These are phyloP conservation scores for Baeospora myosura DNA, from an alignment of 1,284 basidiomycete species.

Conservation along the genomic window DNA sequence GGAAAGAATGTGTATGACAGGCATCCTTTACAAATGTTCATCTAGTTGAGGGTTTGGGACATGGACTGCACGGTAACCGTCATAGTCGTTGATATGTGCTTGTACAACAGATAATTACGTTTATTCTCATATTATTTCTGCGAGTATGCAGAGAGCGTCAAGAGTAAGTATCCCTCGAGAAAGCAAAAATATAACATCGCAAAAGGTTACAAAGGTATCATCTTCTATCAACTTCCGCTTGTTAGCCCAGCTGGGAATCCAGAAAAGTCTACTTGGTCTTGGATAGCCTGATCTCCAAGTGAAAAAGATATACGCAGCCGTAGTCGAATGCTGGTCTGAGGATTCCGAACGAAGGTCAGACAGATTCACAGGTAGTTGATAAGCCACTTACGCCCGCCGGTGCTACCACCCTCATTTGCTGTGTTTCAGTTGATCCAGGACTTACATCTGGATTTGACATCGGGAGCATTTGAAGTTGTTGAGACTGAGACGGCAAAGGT, in stretches of 20 bases:
- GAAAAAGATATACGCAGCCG: conserved; percentile 80
- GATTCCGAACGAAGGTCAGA: conserved; percentile 9
- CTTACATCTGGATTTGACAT: conserved; percentile 83
- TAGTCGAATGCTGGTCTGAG: conserved; percentile 75
- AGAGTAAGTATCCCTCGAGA: too few relatives aligned
- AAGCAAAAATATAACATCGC: too few relatives aligned
- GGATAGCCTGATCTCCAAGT: conserved; percentile 60
- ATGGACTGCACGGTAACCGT: too few relatives aligned
- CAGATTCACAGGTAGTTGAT: conserved; percentile 1
- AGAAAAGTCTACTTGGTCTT: conserved; percentile 93
- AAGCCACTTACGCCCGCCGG: conserved; percentile 70
- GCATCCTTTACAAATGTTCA: conserved; percentile 77
- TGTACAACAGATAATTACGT: too few relatives aligned
- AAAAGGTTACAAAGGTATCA: too few relatives aligned
- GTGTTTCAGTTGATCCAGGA: conserved; percentile 82
- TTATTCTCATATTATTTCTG: too few relatives aligned
- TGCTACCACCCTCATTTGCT: conserved; percentile 90
- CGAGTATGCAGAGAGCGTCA: too few relatives aligned
- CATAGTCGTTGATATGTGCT: too few relatives aligned
- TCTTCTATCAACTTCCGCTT: conserved; percentile 22
- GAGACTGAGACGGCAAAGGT: conserved; percentile 56
- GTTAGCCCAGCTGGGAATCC: conserved; percentile 84
- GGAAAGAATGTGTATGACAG: conserved; percentile 84
- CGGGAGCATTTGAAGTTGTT: conserved; percentile 96
- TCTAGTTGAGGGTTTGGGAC: conserved; percentile 45